Evolutionary conservation across 441 rosid genomes (phyloP).

Genomic region (Brassica balearica): DNA sequence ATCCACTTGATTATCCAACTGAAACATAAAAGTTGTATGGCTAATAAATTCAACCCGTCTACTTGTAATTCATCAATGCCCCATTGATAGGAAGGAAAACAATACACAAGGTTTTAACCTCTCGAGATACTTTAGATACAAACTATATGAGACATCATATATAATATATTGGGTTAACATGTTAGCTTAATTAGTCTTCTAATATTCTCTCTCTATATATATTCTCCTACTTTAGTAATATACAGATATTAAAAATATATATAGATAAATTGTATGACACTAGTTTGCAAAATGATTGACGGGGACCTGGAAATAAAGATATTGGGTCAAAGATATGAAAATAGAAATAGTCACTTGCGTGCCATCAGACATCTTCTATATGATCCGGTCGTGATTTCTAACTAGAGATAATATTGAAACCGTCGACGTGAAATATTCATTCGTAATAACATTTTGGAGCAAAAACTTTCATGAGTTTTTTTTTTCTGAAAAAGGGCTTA

Average conservation of each 20-base stretch:
- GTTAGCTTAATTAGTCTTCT: not conserved
- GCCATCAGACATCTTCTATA: slow-evolving; percentile 5
- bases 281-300: slow-evolving; percentile 19
- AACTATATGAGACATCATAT: not conserved
- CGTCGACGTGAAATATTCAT: not conserved
- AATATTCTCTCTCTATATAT: not conserved
- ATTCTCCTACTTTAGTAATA: not conserved
- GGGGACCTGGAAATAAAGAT: slow-evolving; percentile 16
- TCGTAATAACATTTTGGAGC: not conserved
- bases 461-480: not conserved
- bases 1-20: not conserved
- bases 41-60: not conserved
- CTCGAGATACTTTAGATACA: not conserved
- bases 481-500: not conserved
- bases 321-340: not conserved
- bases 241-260: not conserved
- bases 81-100: not conserved
- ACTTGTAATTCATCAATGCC: not conserved
- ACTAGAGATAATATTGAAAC: not conserved
- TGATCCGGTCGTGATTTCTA: slow-evolving; percentile 11
- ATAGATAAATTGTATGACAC: not conserved
- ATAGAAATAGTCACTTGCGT: slow-evolving; percentile 22
- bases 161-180: not conserved
- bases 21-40: not conserved
- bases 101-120: not conserved